Evolutionary conservation across 2,329 filamentous ascomycete species (phyloP).

Genomic region (Fusarium denticulatum): DNA sequence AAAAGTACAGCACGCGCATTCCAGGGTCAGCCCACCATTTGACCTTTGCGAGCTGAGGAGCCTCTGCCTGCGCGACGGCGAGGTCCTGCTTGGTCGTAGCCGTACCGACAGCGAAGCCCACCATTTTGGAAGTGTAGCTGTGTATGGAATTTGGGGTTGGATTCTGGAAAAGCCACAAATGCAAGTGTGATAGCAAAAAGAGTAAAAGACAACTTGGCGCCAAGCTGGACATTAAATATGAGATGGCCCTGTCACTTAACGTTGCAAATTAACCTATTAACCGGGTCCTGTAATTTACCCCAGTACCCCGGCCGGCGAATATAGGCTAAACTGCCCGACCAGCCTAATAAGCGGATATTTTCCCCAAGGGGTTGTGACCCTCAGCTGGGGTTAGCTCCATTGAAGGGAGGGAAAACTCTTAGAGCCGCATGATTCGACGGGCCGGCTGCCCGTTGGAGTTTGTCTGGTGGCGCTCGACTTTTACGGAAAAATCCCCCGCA

Average conservation of each 20-base stretch:
- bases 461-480: background rate
- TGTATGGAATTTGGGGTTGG: no score
- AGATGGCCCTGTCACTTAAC: background rate
- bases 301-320: background rate
- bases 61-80: slow-evolving; percentile 55
- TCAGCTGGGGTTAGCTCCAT: background rate
- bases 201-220: background rate
- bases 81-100: slow-evolving; percentile 32
- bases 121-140: background rate
- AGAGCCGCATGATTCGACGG: slow-evolving; percentile 5
- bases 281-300: slow-evolving; percentile 4
- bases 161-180: background rate
- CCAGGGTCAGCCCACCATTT: slow-evolving; percentile 67
- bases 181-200: background rate
- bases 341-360: slow-evolving; percentile 1
- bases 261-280: slow-evolving; percentile 10
- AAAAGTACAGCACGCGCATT: slow-evolving; percentile 60
- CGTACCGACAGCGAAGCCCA: slow-evolving; percentile 6
- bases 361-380: background rate
- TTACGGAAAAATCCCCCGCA: background rate
- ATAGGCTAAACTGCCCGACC: slow-evolving; percentile 2
- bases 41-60: slow-evolving; percentile 63
- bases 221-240: slow-evolving; percentile 13
- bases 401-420: background rate
- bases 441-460: slow-evolving; percentile 3